phyloP scores from a whole-genome alignment of 139 green algal species.

The Microglena sp. region DNA sequence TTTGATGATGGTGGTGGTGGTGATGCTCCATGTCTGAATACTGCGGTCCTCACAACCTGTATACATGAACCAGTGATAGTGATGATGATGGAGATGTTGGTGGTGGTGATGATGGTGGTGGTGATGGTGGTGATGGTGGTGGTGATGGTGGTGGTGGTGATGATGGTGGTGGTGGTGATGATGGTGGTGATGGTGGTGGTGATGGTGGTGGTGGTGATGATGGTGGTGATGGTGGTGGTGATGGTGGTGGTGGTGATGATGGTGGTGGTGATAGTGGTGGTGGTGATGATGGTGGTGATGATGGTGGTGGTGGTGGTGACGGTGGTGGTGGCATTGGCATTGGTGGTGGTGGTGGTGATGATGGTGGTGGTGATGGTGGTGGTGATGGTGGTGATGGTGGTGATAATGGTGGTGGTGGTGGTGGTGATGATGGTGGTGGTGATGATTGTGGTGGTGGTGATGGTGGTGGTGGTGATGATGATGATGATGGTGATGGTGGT shows the following conservation, averaged over 20 bases:
- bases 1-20: no score
- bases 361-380: no score
- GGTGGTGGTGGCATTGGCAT: neutral
- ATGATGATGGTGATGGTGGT: no score
- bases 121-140: neutral
- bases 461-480: no score
- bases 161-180: no score
- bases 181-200: no score
- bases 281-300: neutral
- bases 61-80: no score
- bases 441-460: no score
- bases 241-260: neutral
- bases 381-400: neutral
- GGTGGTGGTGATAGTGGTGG: neutral
- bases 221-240: conserved; percentile 29
- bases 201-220: no score
- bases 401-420: neutral
- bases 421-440: no score
- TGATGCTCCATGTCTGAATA: conserved; percentile 57
- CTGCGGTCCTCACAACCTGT: conserved; percentile 58
- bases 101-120: neutral
- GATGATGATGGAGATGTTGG: no score
- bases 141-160: no score
- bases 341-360: neutral
- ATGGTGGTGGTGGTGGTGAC: neutral